Evolutionary conservation across 257 asterid genomes (phyloP).

Genomic region (Scutellaria baicalensis): DNA sequence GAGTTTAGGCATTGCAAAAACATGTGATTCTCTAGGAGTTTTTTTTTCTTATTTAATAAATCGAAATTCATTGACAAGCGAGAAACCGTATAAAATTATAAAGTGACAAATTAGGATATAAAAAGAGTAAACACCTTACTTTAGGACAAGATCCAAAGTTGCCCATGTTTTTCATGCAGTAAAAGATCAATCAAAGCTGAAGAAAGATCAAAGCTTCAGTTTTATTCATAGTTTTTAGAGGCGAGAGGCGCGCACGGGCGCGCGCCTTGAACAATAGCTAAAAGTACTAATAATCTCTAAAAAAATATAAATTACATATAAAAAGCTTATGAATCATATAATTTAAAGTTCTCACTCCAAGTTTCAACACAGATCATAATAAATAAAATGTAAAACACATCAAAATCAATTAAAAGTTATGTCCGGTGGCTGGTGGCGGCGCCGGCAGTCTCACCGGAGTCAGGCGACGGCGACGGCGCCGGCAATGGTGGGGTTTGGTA

Average conservation of each 20-base stretch:
- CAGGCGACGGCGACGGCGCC: too few species aligned
- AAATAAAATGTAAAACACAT: neutral
- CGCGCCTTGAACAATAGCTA: too few species aligned
- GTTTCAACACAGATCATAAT: neutral
- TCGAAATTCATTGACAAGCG: neutral
- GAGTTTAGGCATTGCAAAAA: neutral
- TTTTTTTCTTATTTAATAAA: neutral
- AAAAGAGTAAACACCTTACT: neutral
- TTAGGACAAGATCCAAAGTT: neutral
- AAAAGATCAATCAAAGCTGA: neutral
- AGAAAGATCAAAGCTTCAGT: neutral
- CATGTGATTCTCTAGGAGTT: neutral
- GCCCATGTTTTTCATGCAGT: neutral
- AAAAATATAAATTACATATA: too few species aligned
- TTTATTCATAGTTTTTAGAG: too few species aligned
- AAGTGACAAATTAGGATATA: neutral
- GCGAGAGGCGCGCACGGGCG: too few species aligned
- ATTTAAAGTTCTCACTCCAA: constrained; percentile 13
- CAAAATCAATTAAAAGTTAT: too few species aligned
- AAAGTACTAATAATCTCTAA: too few species aligned
- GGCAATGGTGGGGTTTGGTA: too few species aligned
- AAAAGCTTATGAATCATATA: too few species aligned
- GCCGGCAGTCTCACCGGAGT: too few species aligned
- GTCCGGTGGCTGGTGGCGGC: too few species aligned
- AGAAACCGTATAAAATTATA: neutral